Base-by-base conservation (phyloP, 805 yeast genomes). In the Metschnikowia anglica region DNA sequence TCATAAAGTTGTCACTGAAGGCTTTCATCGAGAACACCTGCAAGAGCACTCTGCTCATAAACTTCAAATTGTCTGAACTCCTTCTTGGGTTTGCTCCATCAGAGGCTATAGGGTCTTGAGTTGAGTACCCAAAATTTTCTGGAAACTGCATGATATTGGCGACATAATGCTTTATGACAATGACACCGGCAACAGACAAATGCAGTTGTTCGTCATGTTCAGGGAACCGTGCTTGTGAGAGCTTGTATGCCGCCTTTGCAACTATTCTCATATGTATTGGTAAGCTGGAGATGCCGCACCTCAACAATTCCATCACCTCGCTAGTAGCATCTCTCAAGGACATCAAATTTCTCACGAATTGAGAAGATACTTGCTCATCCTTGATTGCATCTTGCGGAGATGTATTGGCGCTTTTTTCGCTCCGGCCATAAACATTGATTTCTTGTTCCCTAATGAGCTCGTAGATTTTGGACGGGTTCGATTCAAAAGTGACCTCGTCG, bases 271-370 rank as follows among this genome's bases (percentile, higher is more conserved):
- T 60, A 47, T 70, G 74, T 16, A 60, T 42, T 12, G 76, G 76
- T 11, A 70, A 34, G 8, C 55, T 56, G 1, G 67, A 65, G 12
- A 80, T 56, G 24, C 65, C 62, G 2, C 58, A 60, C 19, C 73
- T 75, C 18, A 89, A 54, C 0, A 76, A 55, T 15, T 76, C 76
- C 52, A 88, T 69, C 8, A 86, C 65, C 42, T 79, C 79, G 19
- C 84, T 77, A 0, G 88, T 70, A 33, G 75, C 71, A 48, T 86
- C 95, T 60, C 98, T 77, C 39, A 93, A 64, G 17, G 68, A 68
- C 62, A 86, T 86, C 55, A 93, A 67, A 53, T 93, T 90, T 26
- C 72, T 63, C 25, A 93, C 82, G 60, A 88, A 93, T 32, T 73
- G 72, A 0, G 66, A 63, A 25, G 93, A 76, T 0, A 91, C 88